These are phyloP conservation scores for Claviceps sorghi DNA, from an alignment of 2,329 filamentous ascomycete species.

Conservation along the genomic window DNA sequence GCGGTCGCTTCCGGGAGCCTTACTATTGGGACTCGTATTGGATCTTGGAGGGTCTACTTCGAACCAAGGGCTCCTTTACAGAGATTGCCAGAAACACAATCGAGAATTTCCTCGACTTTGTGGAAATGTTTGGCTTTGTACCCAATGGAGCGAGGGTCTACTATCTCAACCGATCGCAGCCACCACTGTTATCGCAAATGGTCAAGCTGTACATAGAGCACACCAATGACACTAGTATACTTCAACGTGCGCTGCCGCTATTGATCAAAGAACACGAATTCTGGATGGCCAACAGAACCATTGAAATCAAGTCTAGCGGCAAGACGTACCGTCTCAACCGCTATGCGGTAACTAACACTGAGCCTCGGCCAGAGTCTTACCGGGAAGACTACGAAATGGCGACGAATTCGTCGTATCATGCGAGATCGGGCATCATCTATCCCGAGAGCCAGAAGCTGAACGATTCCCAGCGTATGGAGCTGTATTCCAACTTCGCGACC, in stretches of 20 bases:
- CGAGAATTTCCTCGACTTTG: constrained; percentile 54
- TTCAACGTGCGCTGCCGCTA: constrained; percentile 46
- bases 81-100: constrained; percentile 52
- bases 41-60: constrained; percentile 51
- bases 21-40: constrained; percentile 62
- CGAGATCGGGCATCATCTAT: constrained; percentile 42
- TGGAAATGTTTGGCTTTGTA: constrained; percentile 50
- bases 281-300: constrained; percentile 45
- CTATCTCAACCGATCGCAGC: constrained; percentile 55
- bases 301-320: constrained; percentile 31
- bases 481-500: constrained; percentile 49
- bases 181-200: constrained; percentile 52
- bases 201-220: constrained; percentile 48
- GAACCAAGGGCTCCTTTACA: constrained; percentile 48
- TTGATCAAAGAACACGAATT: constrained; percentile 50
- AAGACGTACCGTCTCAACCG: constrained; percentile 40
- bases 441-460: constrained; percentile 35
- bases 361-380: constrained; percentile 53
- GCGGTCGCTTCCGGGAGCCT: constrained; percentile 54
- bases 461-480: constrained; percentile 31
- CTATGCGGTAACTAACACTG: constrained; percentile 47
- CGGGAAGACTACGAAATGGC: constrained; percentile 50
- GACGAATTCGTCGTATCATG: constrained; percentile 50
- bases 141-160: constrained; percentile 55
- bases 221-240: constrained; percentile 46